phyloP scores from a whole-genome alignment of 768 basidiomycete species.

The Calocybe indica region DNA sequence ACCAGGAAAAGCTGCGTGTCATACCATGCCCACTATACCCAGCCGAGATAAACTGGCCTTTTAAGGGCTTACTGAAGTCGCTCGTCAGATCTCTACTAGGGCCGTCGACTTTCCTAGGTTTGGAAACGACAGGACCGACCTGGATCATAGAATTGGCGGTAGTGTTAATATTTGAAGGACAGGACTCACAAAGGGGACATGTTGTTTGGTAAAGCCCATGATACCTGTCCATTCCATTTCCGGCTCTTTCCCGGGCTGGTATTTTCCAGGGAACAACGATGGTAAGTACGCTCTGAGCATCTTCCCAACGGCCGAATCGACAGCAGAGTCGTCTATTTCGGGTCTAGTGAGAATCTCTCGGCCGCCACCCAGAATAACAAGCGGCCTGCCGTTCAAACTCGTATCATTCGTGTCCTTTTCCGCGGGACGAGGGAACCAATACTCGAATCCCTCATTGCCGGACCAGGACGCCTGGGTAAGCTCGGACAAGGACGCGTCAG shows the following conservation, averaged over 20 bases:
- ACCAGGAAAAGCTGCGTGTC: slow-evolving; percentile 73
- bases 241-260: slow-evolving; percentile 39
- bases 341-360: slow-evolving; percentile 39
- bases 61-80: slow-evolving; percentile 14
- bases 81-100: background rate
- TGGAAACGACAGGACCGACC: slow-evolving; percentile 53
- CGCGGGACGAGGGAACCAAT: slow-evolving; percentile 72
- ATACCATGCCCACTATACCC: slow-evolving; percentile 80
- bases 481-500: slow-evolving; percentile 25
- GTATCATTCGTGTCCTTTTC: slow-evolving; percentile 17
- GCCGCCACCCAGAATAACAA: slow-evolving; percentile 72
- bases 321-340: slow-evolving; percentile 53
- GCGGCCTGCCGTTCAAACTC: slow-evolving; percentile 22
- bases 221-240: slow-evolving; percentile 90
- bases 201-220: slow-evolving; percentile 62
- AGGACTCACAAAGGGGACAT: slow-evolving; percentile 60
- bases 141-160: slow-evolving; percentile 14
- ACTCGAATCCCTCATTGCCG: slow-evolving; percentile 54
- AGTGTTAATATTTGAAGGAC: background rate
- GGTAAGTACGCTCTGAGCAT: slow-evolving; percentile 58
- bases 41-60: slow-evolving; percentile 66
- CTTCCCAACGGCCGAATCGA: slow-evolving; percentile 41
- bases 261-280: slow-evolving; percentile 43
- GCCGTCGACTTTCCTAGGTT: slow-evolving; percentile 14
- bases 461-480: slow-evolving; percentile 42